Evolutionary conservation across 768 basidiomycete genomes (phyloP).

Genomic region (Boletus rufocinnamomeus): DNA sequence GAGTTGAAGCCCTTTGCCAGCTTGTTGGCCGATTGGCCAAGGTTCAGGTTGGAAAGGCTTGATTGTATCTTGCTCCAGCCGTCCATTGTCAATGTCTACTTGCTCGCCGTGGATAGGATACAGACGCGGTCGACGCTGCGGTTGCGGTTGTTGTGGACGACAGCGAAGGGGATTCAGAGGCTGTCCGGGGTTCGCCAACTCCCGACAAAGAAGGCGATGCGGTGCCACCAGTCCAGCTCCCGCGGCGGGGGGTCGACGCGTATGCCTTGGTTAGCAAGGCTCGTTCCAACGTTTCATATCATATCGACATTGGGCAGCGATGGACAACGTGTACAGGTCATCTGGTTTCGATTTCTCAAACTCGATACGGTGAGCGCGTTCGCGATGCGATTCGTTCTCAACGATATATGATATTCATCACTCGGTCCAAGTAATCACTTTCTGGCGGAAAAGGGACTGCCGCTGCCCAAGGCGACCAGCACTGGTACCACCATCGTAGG

Average conservation of each 20-base stretch:
- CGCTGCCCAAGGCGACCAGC: slow-evolving; percentile 81
- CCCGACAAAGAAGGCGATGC: slow-evolving; percentile 5
- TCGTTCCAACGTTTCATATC: background rate
- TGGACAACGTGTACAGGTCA: slow-evolving; percentile 49
- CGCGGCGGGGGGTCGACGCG: slow-evolving; percentile 27
- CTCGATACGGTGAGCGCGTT: slow-evolving; percentile 53
- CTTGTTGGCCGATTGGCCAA: slow-evolving; percentile 75
- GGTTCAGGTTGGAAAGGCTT: slow-evolving; percentile 62
- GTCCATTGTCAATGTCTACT: slow-evolving; percentile 36
- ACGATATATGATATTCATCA: background rate
- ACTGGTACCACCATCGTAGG: slow-evolving; percentile 99
- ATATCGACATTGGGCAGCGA: slow-evolving; percentile 25
- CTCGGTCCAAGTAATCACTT: slow-evolving; percentile 61
- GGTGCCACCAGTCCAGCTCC: slow-evolving; percentile 24
- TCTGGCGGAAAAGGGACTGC: slow-evolving; percentile 67
- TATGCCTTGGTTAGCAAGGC: slow-evolving; percentile 16
- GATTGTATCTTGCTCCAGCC: slow-evolving; percentile 70
- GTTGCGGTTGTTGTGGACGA: slow-evolving; percentile 11
- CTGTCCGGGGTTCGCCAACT: slow-evolving; percentile 16
- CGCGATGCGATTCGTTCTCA: background rate
- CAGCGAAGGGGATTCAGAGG: background rate
- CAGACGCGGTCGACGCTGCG: background rate
- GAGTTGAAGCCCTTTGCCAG: slow-evolving; percentile 78
- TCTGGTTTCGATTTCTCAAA: slow-evolving; percentile 83
- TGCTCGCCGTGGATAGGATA: background rate